Evolutionary conservation across 768 basidiomycete species (phyloP).

Genomic region (Phaeotremella fagi): DNA sequence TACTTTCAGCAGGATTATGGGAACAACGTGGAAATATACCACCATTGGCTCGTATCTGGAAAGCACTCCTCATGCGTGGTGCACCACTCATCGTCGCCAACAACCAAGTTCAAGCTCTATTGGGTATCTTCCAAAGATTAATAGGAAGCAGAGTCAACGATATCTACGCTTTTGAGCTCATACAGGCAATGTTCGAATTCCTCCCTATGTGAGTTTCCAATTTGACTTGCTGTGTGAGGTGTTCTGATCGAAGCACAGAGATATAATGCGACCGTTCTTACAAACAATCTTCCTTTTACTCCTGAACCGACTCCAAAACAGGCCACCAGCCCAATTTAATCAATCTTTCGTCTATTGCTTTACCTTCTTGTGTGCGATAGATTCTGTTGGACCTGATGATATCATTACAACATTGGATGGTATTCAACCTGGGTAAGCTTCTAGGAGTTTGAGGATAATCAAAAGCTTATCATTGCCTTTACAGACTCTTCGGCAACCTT

Average conservation of each 20-base stretch:
- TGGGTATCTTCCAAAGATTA: constrained; percentile 88
- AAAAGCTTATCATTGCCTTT: neutral
- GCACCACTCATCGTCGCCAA: constrained; percentile 61
- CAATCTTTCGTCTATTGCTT: constrained; percentile 77
- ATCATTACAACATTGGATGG: constrained; percentile 71
- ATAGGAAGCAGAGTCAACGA: constrained; percentile 83
- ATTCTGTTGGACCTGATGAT: constrained; percentile 72
- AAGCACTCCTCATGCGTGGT: constrained; percentile 74
- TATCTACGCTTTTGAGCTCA: constrained; percentile 80
- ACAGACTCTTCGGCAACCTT: constrained; percentile 73
- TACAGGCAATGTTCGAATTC: constrained; percentile 68
- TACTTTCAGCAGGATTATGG: constrained; percentile 83
- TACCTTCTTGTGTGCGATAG: constrained; percentile 67
- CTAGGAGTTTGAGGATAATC: neutral
- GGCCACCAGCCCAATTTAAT: constrained; percentile 81
- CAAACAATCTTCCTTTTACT: constrained; percentile 66
- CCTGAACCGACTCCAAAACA: constrained; percentile 77
- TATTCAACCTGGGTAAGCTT: constrained; percentile 73
- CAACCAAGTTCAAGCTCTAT: constrained; percentile 68
- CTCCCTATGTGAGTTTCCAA: constrained; percentile 64
- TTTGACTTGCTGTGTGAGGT: constrained; percentile 1
- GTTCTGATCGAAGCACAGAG: constrained; percentile 49
- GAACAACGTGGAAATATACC: constrained; percentile 92
- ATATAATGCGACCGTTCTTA: constrained; percentile 66
- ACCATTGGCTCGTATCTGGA: constrained; percentile 79